A percentile compares a stretch with the other conserved stretches of the same genome.
These are phyloP conservation scores for Diaporthe sp. DNA, from an alignment of 2,329 filamentous ascomycete genomes.

Conservation along the genomic window DNA sequence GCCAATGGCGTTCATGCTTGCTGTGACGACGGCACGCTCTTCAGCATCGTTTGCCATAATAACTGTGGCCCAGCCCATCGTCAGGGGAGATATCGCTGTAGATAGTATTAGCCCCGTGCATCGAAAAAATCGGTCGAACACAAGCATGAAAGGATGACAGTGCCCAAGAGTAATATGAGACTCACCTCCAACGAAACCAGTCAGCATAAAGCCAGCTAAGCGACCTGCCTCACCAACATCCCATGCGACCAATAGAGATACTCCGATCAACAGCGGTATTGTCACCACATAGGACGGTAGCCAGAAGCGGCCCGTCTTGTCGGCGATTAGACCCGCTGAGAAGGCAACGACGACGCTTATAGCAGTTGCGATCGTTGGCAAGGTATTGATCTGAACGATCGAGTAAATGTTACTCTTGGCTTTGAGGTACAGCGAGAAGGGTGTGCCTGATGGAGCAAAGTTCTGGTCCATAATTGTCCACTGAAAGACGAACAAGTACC, in stretches of 20 bases:
- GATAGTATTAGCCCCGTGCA: background rate
- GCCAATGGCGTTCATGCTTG: conserved; percentile 16
- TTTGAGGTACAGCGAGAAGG: background rate
- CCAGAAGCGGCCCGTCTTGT: conserved; percentile 5
- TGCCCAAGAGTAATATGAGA: background rate
- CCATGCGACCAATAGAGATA: conserved; percentile 6
- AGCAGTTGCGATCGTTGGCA: conserved; percentile 1
- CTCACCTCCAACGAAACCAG: conserved; percentile 27
- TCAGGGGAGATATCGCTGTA: background rate
- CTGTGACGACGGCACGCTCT: conserved; percentile 1
- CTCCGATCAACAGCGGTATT: background rate
- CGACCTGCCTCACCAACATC: conserved; percentile 5
- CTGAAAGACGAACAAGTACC: background rate
- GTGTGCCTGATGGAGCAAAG: background rate
- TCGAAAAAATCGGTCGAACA: too few species aligned
- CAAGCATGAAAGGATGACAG: too few species aligned
- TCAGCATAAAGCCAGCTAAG: background rate
- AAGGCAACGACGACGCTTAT: background rate
- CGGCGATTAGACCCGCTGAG: background rate
- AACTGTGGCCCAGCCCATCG: background rate
- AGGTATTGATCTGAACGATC: conserved; percentile 11
- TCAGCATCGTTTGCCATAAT: conserved; percentile 10
- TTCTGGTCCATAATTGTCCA: conserved; percentile 11
- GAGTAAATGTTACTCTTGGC: conserved; percentile 9
- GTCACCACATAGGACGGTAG: background rate